Percentiles rank a stretch among this genome's conserved stretches.
Conservation (phyloP, 352 stramenopile genomes). For the Phytopythium oedochilum region DNA sequence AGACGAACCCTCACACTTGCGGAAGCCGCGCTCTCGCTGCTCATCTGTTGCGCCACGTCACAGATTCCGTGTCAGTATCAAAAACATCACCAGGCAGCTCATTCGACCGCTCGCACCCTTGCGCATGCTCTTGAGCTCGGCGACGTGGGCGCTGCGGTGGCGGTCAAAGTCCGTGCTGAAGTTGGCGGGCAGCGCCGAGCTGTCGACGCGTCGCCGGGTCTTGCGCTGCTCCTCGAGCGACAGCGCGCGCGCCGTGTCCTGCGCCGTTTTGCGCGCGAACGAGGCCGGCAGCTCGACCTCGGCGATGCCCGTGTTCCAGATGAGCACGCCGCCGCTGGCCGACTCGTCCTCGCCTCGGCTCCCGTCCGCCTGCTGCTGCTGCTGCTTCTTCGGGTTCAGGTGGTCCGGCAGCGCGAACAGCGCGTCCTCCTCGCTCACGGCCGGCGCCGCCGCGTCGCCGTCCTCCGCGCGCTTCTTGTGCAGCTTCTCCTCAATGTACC, state of each 20-base stretch:
- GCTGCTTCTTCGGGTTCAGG: constrained; percentile 31
- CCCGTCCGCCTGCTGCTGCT: constrained; percentile 24
- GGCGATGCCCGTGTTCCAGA: constrained; percentile 75
- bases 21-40: constrained; percentile 61
- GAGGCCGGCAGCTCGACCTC: constrained; percentile 65
- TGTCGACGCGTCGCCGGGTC: constrained; percentile 19
- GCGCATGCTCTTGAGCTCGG: constrained; percentile 60
- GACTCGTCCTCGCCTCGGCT: constrained; percentile 14
- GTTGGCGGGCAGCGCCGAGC: constrained; percentile 59
- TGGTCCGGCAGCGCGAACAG: constrained; percentile 63
- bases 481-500: constrained; percentile 78
- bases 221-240: constrained; percentile 17
- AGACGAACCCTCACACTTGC: constrained; percentile 21
- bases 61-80: too few species aligned
- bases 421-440: constrained; percentile 48
- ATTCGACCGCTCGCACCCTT: too few species aligned
- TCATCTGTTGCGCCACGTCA: constrained; percentile 45
- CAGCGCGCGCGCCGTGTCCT: constrained; percentile 45
- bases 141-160: constrained; percentile 59
- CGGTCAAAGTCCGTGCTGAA: constrained; percentile 79
- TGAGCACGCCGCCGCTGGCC: constrained; percentile 55
- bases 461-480: constrained; percentile 30
- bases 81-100: too few species aligned
- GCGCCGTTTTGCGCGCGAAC: constrained; percentile 47
- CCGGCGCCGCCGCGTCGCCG: constrained; percentile 1